phyloP scores from a whole-genome alignment of 805 yeast species.

The Pichia deserticola region DNA sequence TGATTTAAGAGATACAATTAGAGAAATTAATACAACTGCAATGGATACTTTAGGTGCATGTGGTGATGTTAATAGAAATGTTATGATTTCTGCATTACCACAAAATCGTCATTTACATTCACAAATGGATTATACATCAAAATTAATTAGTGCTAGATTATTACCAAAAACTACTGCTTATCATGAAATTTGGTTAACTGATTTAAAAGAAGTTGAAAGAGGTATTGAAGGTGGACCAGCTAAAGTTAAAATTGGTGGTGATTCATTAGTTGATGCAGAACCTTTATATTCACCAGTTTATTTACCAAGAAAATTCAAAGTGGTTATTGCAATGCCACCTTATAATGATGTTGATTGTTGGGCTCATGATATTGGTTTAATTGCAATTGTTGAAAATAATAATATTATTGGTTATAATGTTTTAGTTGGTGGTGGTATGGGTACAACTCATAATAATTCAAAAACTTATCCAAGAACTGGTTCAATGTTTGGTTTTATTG shows the following conservation, averaged over 20 bases:
- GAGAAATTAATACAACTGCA: slow-evolving; percentile 84
- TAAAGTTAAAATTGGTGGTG: slow-evolving; percentile 83
- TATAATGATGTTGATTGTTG: slow-evolving; percentile 94
- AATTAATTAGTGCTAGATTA: slow-evolving; percentile 67
- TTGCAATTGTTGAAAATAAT: slow-evolving; percentile 72
- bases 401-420: slow-evolving; percentile 76
- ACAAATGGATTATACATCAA: slow-evolving; percentile 60
- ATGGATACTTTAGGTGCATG: slow-evolving; percentile 96
- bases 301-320: slow-evolving; percentile 91
- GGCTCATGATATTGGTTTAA: slow-evolving; percentile 89
- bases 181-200: slow-evolving; percentile 85
- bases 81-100: slow-evolving; percentile 87
- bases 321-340: slow-evolving; percentile 93
- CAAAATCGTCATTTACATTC: slow-evolving; percentile 72
- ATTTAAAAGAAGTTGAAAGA: slow-evolving; percentile 25
- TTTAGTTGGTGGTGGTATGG: slow-evolving; percentile 98
- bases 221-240: slow-evolving; percentile 71
- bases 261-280: slow-evolving; percentile 74
- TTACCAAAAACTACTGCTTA: slow-evolving; percentile 91
- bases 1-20: slow-evolving; percentile 79
- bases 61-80: slow-evolving; percentile 97
- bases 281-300: slow-evolving; percentile 84
- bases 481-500: slow-evolving; percentile 71
- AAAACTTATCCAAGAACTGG: slow-evolving; percentile 97
- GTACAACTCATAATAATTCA: slow-evolving; percentile 92